These are phyloP conservation scores for Helichrysum umbraculigerum DNA, from an alignment of 129 eudicot genomes.

Conservation along the genomic window DNA sequence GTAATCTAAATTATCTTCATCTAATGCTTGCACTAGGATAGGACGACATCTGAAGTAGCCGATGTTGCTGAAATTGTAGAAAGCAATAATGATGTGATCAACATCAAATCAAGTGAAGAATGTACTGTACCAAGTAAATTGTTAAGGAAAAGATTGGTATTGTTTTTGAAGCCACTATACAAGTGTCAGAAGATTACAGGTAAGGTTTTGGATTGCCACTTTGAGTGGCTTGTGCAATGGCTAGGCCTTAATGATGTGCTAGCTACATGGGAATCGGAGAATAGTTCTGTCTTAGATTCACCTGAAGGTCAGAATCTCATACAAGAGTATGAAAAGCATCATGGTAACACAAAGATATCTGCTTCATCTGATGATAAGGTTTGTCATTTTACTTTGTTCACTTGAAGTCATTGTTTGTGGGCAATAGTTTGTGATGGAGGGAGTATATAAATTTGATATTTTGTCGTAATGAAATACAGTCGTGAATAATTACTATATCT, in stretches of 20 bases:
- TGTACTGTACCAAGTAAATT: constrained; percentile 68
- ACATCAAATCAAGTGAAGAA: constrained; percentile 39
- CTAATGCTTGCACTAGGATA: constrained; percentile 56
- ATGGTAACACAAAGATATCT: constrained; percentile 30
- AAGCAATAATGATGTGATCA: constrained; percentile 36
- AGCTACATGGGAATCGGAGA: constrained; percentile 73
- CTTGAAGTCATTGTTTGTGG: background rate
- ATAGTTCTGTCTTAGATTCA: constrained; percentile 40
- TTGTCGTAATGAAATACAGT: background rate
- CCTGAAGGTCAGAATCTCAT: constrained; percentile 48
- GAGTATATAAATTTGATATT: background rate
- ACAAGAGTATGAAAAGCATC: constrained; percentile 50
- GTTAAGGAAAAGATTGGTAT: constrained; percentile 46
- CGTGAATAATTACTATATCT: background rate
- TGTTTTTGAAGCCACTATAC: constrained; percentile 23
- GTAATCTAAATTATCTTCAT: constrained; percentile 9
- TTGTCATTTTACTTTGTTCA: constrained; percentile 3
- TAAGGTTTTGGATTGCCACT: constrained; percentile 36
- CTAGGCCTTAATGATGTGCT: constrained; percentile 55
- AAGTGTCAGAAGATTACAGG: constrained; percentile 25
- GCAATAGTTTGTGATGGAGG: background rate
- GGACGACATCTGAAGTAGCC: constrained; percentile 45
- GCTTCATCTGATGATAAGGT: constrained; percentile 45
- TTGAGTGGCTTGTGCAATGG: constrained; percentile 90
- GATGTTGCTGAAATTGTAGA: constrained; percentile 37